phyloP scores from a whole-genome alignment of 2,329 filamentous ascomycete genomes.

The Acrocalymma vagum region DNA sequence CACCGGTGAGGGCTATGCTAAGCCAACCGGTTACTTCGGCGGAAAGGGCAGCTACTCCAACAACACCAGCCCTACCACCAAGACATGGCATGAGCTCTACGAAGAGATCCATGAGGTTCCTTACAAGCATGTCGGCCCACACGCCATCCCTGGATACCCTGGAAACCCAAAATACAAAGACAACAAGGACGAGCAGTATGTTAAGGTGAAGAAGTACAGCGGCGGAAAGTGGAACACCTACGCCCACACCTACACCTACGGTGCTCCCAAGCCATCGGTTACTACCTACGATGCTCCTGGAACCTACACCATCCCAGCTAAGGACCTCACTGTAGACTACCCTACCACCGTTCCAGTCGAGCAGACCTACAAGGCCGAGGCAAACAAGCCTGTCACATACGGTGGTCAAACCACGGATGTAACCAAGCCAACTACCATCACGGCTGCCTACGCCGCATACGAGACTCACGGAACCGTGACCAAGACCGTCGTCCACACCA shows the following conservation, averaged over 20 bases:
- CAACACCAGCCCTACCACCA: constrained; percentile 21
- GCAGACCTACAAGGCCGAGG: constrained; percentile 28
- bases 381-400: constrained; percentile 34
- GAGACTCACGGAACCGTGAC: constrained; percentile 28
- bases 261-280: constrained; percentile 31
- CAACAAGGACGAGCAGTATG: constrained; percentile 32
- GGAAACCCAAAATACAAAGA: constrained; percentile 26
- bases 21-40: constrained; percentile 22
- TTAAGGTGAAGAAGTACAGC: constrained; percentile 39
- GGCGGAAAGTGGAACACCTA: constrained; percentile 39
- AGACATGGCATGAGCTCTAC: constrained; percentile 39
- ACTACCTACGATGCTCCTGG: constrained; percentile 39
- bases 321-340: constrained; percentile 31
- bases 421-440: constrained; percentile 32
- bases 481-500: constrained; percentile 33
- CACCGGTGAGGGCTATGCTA: constrained; percentile 8
- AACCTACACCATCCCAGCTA: constrained; percentile 37
- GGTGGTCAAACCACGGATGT: constrained; percentile 32
- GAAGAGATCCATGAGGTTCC: constrained; percentile 36
- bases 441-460: constrained; percentile 32
- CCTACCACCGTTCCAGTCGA: constrained; percentile 28
- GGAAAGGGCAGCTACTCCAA: constrained; percentile 27
- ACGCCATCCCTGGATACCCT: constrained; percentile 33
- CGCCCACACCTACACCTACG: constrained; percentile 28
- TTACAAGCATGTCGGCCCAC: constrained; percentile 39